Base-by-base conservation (phyloP, 2,329 filamentous ascomycete genomes). In the Aaosphaeria arxii region DNA sequence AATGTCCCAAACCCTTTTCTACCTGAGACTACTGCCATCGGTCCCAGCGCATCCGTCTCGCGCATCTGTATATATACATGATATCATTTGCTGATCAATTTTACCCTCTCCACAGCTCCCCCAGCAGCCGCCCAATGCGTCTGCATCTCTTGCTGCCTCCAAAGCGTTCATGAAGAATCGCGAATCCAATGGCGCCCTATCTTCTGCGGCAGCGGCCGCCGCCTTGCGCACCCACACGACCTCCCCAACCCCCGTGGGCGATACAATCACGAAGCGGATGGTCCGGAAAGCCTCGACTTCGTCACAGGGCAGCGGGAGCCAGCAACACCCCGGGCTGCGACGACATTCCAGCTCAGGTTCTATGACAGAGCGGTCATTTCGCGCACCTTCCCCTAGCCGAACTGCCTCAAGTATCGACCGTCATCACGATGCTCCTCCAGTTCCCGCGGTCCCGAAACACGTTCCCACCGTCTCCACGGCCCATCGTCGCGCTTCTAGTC, bases 301-400 rank as follows among this genome's bases (percentile, higher is more conserved):
- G 1, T 92, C 89, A 4, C 75, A 82, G 42, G 78, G 76, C 33
- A 82, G 79, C 54, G 73, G 73, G 50, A 73, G 69, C 55, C 69
- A 61, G 46, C 69, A 67, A 47, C 71, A 53, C 5, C 48, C 53
- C 5, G 48, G 47, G 7, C 47, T 71, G 74, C 75, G 64, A 52
- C 54, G 70, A 52, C 68, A 45, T 73, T 91, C 51, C 79, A 85
- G 91, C 71, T 81, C 81, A 30, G 81, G 84, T 24, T 96, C 91
- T 43, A 95, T 97, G 91, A 86, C 83, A 30, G 88, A 92, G 67
- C 83, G 92, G 49, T 91, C 90, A 1, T 96, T 96, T 70, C 84
- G 91, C 57, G 87, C 87, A 9, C 84, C 85, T 4, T 95, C 76
- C 77, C 61, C 69, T 36, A 59, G 58, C 51, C 49, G 61, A 55